phyloP scores from a whole-genome alignment of 768 basidiomycete genomes.

The Suillus occidentalis region DNA sequence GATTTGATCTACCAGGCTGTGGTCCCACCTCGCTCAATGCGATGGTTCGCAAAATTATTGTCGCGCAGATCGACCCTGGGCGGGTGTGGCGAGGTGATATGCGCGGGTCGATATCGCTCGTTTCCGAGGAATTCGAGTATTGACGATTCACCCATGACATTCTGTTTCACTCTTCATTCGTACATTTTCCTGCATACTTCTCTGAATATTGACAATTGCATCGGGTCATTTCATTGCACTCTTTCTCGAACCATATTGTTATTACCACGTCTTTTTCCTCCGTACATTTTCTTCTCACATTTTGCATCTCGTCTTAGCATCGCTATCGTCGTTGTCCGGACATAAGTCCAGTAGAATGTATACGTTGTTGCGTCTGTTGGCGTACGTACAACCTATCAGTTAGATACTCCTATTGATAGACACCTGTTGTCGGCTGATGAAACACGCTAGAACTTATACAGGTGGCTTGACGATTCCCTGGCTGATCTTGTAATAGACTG shows the following conservation, averaged over 20 bases:
- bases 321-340: not conserved
- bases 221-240: not conserved
- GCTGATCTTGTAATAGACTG: slow-evolving; percentile 83
- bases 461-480: slow-evolving; percentile 75
- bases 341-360: not conserved
- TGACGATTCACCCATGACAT: slow-evolving; percentile 28
- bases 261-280: not conserved
- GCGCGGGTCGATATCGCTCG: slow-evolving; percentile 57
- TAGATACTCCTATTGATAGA: not conserved
- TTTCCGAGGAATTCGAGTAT: slow-evolving; percentile 69
- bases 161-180: not conserved
- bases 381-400: not conserved
- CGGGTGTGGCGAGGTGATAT: slow-evolving; percentile 55
- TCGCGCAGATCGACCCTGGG: slow-evolving; percentile 56
- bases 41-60: slow-evolving; percentile 63
- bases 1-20: slow-evolving; percentile 48
- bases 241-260: not conserved
- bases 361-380: not conserved
- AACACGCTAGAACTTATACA: slow-evolving; percentile 34
- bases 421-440: too few species aligned
- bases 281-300: too few species aligned
- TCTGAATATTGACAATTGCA: slow-evolving; percentile 43
- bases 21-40: slow-evolving; percentile 72
- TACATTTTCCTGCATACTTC: not conserved
- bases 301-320: not conserved